phyloP scores from a whole-genome alignment of 2,329 filamentous ascomycete species.

The Pezizomycotina sp. region DNA sequence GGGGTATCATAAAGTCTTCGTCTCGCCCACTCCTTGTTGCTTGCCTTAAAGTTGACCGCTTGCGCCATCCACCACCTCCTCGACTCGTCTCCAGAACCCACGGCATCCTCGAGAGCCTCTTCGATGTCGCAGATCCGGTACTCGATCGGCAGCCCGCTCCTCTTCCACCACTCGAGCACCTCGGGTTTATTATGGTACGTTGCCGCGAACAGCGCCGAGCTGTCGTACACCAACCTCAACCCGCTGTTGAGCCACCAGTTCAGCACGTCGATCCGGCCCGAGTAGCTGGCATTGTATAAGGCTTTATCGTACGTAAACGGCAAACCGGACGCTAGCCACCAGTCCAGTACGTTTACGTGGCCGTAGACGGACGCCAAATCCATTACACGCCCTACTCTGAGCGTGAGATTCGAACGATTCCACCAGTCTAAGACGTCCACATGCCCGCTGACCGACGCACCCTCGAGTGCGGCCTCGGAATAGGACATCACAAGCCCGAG shows the following conservation, averaged over 20 bases:
- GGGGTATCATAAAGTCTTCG: too few relatives aligned
- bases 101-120: constrained; percentile 78
- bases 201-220: constrained; percentile 66
- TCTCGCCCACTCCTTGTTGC: constrained; percentile 81
- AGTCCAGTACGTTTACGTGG: constrained; percentile 71
- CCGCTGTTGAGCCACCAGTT: constrained; percentile 47
- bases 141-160: constrained; percentile 55
- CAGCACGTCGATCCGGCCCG: constrained; percentile 69
- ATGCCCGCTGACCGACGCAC: constrained; percentile 71
- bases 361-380: constrained; percentile 77
- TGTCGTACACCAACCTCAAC: constrained; percentile 53
- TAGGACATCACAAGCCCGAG: too few relatives aligned
- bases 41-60: constrained; percentile 62
- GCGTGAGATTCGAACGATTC: constrained; percentile 60
- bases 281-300: constrained; percentile 51
- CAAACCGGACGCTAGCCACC: constrained; percentile 54
- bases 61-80: constrained; percentile 77
- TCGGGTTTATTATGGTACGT: constrained; percentile 72
- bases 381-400: constrained; percentile 75
- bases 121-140: constrained; percentile 94
- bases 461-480: constrained; percentile 67
- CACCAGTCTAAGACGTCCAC: constrained; percentile 82
- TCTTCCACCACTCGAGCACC: constrained; percentile 86
- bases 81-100: constrained; percentile 56
- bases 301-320: constrained; percentile 18